Evolutionary conservation across 345 rosid genomes (phyloP).

Genomic region (Moricandia arvensis): DNA sequence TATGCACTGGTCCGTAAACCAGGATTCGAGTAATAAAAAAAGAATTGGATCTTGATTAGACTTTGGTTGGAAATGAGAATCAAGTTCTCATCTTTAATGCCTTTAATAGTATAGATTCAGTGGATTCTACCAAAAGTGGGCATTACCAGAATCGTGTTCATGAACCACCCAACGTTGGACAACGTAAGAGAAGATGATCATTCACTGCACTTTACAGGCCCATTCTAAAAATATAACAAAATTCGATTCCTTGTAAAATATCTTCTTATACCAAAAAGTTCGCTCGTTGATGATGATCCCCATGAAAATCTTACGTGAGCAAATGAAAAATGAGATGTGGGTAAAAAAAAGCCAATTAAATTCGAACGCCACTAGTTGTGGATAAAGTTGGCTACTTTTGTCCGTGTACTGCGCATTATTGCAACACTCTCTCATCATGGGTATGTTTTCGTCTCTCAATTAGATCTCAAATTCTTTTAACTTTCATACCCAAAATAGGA

Average conservation of each 20-base stretch:
- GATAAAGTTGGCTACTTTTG: slow-evolving; percentile 34
- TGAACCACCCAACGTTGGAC: slow-evolving; percentile 17
- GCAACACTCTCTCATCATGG: background rate
- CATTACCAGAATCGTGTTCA: slow-evolving; percentile 28
- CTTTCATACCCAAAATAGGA: slow-evolving; percentile 21
- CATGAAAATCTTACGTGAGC: background rate
- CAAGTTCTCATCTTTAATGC: slow-evolving; percentile 1
- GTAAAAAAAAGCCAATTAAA: slow-evolving; percentile 13
- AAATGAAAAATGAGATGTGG: slow-evolving; percentile 9
- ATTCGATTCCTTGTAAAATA: slow-evolving; percentile 5
- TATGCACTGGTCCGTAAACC: background rate
- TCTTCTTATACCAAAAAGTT: slow-evolving; percentile 9
- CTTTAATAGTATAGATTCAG: background rate
- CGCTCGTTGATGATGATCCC: slow-evolving; percentile 11
- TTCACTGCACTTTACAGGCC: slow-evolving; percentile 10
- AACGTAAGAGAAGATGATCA: slow-evolving; percentile 4
- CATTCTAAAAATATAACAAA: background rate
- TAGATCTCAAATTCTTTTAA: slow-evolving; percentile 33
- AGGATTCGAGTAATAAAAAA: slow-evolving; percentile 2
- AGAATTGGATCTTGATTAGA: slow-evolving; percentile 4
- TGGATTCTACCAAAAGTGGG: slow-evolving; percentile 31
- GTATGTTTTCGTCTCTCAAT: slow-evolving; percentile 11
- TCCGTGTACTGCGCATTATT: slow-evolving; percentile 16
- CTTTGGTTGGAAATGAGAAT: background rate
- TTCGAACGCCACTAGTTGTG: slow-evolving; percentile 30